These are phyloP conservation scores for Neonectria neomacrospora DNA, from an alignment of 2,329 filamentous ascomycete species.

Conservation along the genomic window DNA sequence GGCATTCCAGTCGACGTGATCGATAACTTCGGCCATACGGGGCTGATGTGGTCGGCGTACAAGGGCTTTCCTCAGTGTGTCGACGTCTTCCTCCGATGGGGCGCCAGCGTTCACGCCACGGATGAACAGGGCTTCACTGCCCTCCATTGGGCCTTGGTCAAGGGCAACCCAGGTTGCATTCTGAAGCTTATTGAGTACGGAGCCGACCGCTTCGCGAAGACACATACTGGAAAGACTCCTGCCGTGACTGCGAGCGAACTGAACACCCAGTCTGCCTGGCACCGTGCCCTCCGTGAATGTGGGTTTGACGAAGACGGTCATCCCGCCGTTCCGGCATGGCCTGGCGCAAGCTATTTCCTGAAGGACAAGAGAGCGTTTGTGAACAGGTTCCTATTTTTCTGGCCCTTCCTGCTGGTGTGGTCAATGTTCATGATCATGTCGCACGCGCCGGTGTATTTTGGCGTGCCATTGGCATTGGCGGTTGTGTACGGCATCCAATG, in stretches of 20 bases:
- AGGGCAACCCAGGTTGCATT: slow-evolving; percentile 88
- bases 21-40: slow-evolving; percentile 91
- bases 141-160: slow-evolving; percentile 95
- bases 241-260: slow-evolving; percentile 88
- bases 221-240: slow-evolving; percentile 89
- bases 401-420: slow-evolving; percentile 83
- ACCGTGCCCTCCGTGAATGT: slow-evolving; percentile 82
- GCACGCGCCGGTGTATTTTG: slow-evolving; percentile 77
- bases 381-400: slow-evolving; percentile 88
- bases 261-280: slow-evolving; percentile 85
- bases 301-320: slow-evolving; percentile 86
- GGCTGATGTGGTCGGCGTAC: slow-evolving; percentile 98
- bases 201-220: slow-evolving; percentile 90
- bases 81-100: slow-evolving; percentile 93
- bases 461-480: slow-evolving; percentile 76
- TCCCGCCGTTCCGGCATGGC: slow-evolving; percentile 75
- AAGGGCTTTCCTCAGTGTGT: slow-evolving; percentile 95
- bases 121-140: slow-evolving; percentile 96
- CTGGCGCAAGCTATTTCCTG: slow-evolving; percentile 75
- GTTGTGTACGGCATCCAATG: slow-evolving; percentile 79
- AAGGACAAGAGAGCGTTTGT: slow-evolving; percentile 83
- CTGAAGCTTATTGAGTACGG: slow-evolving; percentile 97
- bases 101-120: slow-evolving; percentile 88
- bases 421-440: slow-evolving; percentile 77
- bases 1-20: slow-evolving; percentile 93